These are phyloP conservation scores for Dacryopinax primogenitus DNA, from an alignment of 768 basidiomycete species.

Conservation along the genomic window DNA sequence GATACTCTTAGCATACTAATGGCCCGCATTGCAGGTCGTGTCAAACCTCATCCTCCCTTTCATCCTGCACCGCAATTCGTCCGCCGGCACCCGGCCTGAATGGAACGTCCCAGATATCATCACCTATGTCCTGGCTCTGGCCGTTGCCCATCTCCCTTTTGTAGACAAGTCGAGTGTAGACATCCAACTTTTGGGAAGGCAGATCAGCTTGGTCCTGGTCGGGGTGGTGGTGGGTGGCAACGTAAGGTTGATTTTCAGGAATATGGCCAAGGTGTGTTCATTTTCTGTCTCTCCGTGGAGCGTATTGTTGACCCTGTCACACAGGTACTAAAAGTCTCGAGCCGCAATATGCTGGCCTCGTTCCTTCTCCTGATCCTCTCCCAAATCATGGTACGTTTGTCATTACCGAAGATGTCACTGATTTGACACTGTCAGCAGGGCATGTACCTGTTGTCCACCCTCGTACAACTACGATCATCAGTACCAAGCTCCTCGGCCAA, in stretches of 20 bases:
- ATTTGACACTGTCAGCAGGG: conserved; percentile 37
- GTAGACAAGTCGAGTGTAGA: conserved; percentile 26
- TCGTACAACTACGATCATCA: conserved; percentile 68
- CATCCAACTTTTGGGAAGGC: conserved; percentile 36
- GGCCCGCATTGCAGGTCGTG: conserved; percentile 31
- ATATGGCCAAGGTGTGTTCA: conserved; percentile 46
- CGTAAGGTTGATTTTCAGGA: conserved; percentile 53
- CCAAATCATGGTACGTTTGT: conserved; percentile 58
- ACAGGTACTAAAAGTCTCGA: conserved; percentile 51
- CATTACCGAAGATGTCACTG: neutral
- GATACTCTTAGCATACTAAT: neutral
- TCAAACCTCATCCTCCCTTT: conserved; percentile 37
- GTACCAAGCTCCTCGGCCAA: conserved; percentile 48
- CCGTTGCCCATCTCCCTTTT: conserved; percentile 29
- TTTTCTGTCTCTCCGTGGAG: neutral
- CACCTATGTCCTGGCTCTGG: conserved; percentile 29
- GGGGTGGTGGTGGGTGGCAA: conserved; percentile 65
- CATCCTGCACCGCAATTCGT: conserved; percentile 31
- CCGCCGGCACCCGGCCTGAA: neutral
- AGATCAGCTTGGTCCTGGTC: conserved; percentile 54
- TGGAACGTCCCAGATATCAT: conserved; percentile 31
- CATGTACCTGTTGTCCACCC: conserved; percentile 68
- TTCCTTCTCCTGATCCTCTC: conserved; percentile 65
- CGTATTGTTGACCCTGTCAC: neutral
- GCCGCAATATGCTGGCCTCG: conserved; percentile 56